Evolutionary conservation across 345 rosid species (phyloP).

Genomic region (Tarenaya hassleriana): DNA sequence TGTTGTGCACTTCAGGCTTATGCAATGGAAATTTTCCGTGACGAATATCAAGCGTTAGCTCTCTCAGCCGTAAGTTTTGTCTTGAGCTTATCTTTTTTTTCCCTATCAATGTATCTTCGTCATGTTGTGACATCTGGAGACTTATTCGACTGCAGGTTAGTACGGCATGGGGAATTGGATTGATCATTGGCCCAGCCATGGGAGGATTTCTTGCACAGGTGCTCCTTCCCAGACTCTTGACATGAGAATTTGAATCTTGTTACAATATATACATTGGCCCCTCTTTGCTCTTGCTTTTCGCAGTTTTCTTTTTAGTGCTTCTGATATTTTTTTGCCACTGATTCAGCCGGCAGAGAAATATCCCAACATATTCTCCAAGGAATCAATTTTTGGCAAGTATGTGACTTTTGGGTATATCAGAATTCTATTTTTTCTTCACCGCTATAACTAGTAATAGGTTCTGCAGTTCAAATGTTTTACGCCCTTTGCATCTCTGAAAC

Average conservation of each 20-base stretch:
- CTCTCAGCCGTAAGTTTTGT: slow-evolving; percentile 62
- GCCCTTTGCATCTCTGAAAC: background rate
- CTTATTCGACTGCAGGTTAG: slow-evolving; percentile 47
- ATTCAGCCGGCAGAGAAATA: slow-evolving; percentile 81
- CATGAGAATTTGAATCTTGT: background rate
- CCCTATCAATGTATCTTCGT: background rate
- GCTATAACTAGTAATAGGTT: background rate
- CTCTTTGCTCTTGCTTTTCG: slow-evolving; percentile 17
- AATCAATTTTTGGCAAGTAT: slow-evolving; percentile 67
- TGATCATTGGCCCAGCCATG: slow-evolving; percentile 91
- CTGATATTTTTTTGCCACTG: background rate
- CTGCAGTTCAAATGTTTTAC: background rate
- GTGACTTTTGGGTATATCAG: slow-evolving; percentile 3
- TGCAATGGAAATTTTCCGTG: slow-evolving; percentile 64
- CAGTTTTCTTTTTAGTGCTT: background rate
- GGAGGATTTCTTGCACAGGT: slow-evolving; percentile 98
- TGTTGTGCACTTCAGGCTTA: slow-evolving; percentile 52
- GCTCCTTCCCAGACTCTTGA: background rate
- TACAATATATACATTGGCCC: background rate
- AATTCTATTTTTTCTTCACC: slow-evolving; percentile 1
- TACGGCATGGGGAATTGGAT: slow-evolving; percentile 94
- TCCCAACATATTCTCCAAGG: slow-evolving; percentile 59
- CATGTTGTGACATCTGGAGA: background rate
- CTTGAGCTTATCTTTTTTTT: background rate
- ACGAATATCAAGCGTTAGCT: slow-evolving; percentile 76